Conservation (phyloP, 2,329 filamentous ascomycete genomes). For the Pezicula neosporulosa region DNA sequence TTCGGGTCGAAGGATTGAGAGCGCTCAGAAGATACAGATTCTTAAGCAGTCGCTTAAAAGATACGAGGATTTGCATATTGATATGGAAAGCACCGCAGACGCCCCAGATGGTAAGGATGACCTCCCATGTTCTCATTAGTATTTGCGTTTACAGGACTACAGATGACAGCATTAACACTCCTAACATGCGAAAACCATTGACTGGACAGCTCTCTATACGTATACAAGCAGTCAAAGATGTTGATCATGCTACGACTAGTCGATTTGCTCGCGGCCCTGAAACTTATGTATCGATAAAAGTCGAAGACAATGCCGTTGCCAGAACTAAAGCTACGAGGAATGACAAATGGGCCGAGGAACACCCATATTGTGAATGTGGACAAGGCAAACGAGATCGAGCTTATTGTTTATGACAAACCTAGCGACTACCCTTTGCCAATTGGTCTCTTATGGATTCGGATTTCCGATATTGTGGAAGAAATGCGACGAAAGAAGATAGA, state of each 20-base stretch:
- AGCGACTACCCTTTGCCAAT: constrained; percentile 89
- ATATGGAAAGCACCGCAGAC: constrained; percentile 74
- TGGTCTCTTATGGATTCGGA: constrained; percentile 91
- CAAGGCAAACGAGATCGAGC: constrained; percentile 97
- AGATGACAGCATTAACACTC: constrained; percentile 97
- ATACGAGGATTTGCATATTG: constrained; percentile 96
- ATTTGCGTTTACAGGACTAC: constrained; percentile 5
- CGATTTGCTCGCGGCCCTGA: constrained; percentile 88
- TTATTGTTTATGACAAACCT: constrained; percentile 96
- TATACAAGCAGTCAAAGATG: constrained; percentile 86
- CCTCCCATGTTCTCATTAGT: neutral
- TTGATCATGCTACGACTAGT: constrained; percentile 82
- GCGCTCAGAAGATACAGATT: constrained; percentile 95
- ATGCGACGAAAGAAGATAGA: constrained; percentile 97
- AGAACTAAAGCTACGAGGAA: constrained; percentile 81
- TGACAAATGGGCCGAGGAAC: constrained; percentile 89
- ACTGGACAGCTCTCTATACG: constrained; percentile 86
- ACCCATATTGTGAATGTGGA: constrained; percentile 88
- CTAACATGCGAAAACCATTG: constrained; percentile 92
- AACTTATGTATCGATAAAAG: constrained; percentile 94
- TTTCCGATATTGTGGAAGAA: constrained; percentile 96
- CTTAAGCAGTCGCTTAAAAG: constrained; percentile 93
- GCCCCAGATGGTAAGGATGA: constrained; percentile 68
- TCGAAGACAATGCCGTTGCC: constrained; percentile 89
- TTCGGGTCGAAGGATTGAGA: constrained; percentile 84